Percentiles rank a stretch among this genome's conserved stretches.
Evolutionary conservation across 768 basidiomycete species (phyloP).

Genomic region (Tricholoma matsutake): DNA sequence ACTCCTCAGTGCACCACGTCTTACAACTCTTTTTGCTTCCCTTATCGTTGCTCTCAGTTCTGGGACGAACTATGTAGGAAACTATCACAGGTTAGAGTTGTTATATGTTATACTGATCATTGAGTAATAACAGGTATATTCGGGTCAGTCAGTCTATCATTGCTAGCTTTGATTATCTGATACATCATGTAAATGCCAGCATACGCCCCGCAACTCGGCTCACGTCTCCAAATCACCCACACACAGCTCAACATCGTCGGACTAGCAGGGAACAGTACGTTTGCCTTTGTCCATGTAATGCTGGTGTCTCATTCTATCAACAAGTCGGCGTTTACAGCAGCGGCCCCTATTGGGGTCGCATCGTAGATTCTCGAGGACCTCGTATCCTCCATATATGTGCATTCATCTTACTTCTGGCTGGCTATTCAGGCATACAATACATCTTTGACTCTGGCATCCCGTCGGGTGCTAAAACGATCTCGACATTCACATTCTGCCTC

Average conservation of each 20-base stretch:
- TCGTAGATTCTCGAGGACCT: constrained; percentile 75
- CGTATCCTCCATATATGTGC: constrained; percentile 59
- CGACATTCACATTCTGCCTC: constrained; percentile 40
- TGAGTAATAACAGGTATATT: constrained; percentile 33
- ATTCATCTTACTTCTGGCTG: constrained; percentile 57
- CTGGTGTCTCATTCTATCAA: neutral
- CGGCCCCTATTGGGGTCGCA: constrained; percentile 76
- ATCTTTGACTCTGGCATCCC: constrained; percentile 60
- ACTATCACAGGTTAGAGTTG: neutral
- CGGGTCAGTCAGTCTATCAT: constrained; percentile 32
- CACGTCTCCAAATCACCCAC: constrained; percentile 70
- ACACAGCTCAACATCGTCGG: constrained; percentile 82
- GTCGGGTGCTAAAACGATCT: constrained; percentile 30
- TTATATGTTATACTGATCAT: constrained; percentile 2
- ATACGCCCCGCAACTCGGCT: constrained; percentile 83
- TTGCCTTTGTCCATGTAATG: neutral
- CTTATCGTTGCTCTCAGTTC: constrained; percentile 58
- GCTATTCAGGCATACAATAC: constrained; percentile 72
- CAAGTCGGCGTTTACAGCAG: constrained; percentile 74
- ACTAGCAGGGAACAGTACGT: constrained; percentile 72
- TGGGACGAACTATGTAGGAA: constrained; percentile 72
- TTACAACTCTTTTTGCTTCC: constrained; percentile 52
- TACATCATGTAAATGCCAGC: constrained; percentile 38
- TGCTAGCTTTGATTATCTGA: too few species aligned
- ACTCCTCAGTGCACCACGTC: constrained; percentile 37